A percentile compares a stretch with the other conserved stretches of the same genome.
These are phyloP conservation scores for Penicillium coprophilum DNA, from an alignment of 495 filamentous ascomycete genomes.

Conservation along the genomic window DNA sequence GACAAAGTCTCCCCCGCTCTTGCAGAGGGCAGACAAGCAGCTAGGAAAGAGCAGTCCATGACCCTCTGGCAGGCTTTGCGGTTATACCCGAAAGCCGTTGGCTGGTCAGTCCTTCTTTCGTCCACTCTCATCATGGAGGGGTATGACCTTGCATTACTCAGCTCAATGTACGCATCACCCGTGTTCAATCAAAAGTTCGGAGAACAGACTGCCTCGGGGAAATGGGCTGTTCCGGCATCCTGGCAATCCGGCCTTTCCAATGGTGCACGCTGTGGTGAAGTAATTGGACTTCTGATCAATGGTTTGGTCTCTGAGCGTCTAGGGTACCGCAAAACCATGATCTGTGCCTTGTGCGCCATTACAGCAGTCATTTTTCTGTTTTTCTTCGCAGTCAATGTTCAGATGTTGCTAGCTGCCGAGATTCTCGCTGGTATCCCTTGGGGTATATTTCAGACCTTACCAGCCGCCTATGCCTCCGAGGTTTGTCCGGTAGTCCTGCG, in stretches of 20 bases:
- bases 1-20: conserved; percentile 5
- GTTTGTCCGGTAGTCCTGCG: conserved; percentile 67
- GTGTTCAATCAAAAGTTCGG: conserved; percentile 43
- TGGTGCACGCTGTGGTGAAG: conserved; percentile 56
- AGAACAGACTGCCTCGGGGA: conserved; percentile 25
- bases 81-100: conserved; percentile 49
- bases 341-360: conserved; percentile 54
- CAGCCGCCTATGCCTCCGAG: conserved; percentile 71
- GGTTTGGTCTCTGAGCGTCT: conserved; percentile 63
- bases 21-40: conserved; percentile 14
- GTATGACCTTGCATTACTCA: conserved; percentile 46
- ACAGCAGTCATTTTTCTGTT: conserved; percentile 65
- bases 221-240: conserved; percentile 42
- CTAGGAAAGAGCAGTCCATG: conserved; percentile 28
- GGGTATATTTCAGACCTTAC: conserved; percentile 72
- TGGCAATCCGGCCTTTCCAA: conserved; percentile 72
- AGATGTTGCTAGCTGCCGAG: conserved; percentile 62
- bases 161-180: conserved; percentile 37
- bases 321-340: conserved; percentile 64
- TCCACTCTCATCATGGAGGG: conserved; percentile 52
- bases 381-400: conserved; percentile 63
- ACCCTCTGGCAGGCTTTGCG: conserved; percentile 31
- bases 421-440: conserved; percentile 71
- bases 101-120: conserved; percentile 47
- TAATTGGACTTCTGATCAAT: conserved; percentile 66